Conservation (phyloP, 768 basidiomycete species). For the Termitomyces sp. region DNA sequence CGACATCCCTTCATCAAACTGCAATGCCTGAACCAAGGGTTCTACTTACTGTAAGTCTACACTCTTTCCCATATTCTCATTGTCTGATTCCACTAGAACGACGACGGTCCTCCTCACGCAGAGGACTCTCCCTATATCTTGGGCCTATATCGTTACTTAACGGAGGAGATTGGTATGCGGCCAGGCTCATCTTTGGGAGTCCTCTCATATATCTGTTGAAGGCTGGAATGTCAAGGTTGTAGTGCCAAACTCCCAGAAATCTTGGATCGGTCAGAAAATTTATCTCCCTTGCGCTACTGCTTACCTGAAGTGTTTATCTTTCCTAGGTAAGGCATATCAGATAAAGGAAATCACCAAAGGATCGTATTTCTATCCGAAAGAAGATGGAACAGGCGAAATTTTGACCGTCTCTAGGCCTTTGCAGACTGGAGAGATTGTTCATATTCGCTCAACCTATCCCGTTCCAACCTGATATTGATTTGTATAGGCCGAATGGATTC, state of each 20-base stretch:
- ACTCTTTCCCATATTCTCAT: not conserved
- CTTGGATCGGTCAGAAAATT: conserved; percentile 69
- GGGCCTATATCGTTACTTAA: conserved; percentile 61
- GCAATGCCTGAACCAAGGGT: conserved; percentile 23
- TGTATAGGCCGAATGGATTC: conserved; percentile 75
- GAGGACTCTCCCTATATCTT: conserved; percentile 71
- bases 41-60: conserved; percentile 32
- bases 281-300: not conserved
- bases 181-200: not conserved
- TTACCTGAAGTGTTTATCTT: not conserved
- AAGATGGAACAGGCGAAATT: conserved; percentile 68
- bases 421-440: conserved; percentile 65
- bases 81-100: conserved; percentile 45
- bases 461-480: not conserved
- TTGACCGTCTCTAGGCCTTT: conserved; percentile 58
- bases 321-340: conserved; percentile 71
- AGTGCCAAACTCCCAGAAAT: conserved; percentile 76
- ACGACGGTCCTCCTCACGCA: conserved; percentile 73
- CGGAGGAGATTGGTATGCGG: conserved; percentile 46
- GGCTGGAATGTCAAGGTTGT: conserved; percentile 82
- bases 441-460: conserved; percentile 10
- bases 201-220: conserved; percentile 17
- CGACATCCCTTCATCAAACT: not conserved
- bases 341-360: conserved; percentile 70
- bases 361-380: conserved; percentile 70